Evolutionary conservation across 208 protist genomes (phyloP).

Genomic region (Angomonas deanei): DNA sequence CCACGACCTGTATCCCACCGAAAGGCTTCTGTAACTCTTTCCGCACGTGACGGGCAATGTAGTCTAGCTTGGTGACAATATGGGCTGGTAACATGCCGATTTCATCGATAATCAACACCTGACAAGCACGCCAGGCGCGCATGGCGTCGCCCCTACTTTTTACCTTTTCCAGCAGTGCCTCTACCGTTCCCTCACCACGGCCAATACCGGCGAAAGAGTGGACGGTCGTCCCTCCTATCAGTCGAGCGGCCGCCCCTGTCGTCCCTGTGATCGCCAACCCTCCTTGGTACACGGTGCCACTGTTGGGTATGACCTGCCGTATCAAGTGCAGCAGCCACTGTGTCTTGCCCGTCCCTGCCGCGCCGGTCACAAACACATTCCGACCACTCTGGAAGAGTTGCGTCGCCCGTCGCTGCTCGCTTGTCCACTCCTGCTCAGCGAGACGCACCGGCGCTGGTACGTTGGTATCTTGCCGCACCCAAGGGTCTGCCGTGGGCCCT

Average conservation of each 20-base stretch:
- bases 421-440: constrained; percentile 17
- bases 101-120: constrained; percentile 81
- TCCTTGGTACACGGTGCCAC: neutral
- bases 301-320: neutral
- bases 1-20: constrained; percentile 86
- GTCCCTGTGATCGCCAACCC: constrained; percentile 49
- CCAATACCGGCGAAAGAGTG: constrained; percentile 68
- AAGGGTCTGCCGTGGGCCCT: neutral
- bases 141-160: constrained; percentile 20
- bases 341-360: constrained; percentile 81
- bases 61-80: constrained; percentile 69
- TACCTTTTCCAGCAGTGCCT: constrained; percentile 25
- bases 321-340: constrained; percentile 47
- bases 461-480: neutral
- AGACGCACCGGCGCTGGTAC: neutral
- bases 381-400: constrained; percentile 30
- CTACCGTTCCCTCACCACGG: constrained; percentile 26
- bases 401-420: constrained; percentile 39
- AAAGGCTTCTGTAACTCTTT: constrained; percentile 35
- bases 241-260: constrained; percentile 70
- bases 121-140: constrained; percentile 43
- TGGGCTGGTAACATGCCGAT: constrained; percentile 73
- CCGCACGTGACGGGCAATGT: constrained; percentile 56
- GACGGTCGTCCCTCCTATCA: constrained; percentile 65
- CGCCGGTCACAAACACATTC: constrained; percentile 75